These are phyloP conservation scores for Diversispora eburnea DNA, from an alignment of 192 early-diverging fungal genomes.

Conservation along the genomic window DNA sequence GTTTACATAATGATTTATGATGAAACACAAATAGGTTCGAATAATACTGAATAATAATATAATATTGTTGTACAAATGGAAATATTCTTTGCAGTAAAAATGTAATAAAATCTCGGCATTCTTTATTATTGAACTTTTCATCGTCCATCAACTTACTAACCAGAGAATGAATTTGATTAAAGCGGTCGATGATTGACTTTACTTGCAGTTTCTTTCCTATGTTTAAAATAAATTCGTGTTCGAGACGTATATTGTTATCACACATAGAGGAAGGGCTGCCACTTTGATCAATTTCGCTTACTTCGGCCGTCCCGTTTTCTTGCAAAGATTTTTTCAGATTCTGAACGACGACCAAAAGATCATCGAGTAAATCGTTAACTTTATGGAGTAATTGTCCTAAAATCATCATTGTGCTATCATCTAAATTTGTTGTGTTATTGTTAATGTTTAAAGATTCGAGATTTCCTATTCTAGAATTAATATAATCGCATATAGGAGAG, in stretches of 20 bases:
- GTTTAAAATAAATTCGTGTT: constrained; percentile 39
- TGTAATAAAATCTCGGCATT: constrained; percentile 29
- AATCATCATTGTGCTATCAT: not conserved
- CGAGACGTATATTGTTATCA: constrained; percentile 45
- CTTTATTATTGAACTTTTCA: constrained; percentile 1
- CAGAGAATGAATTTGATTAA: not conserved
- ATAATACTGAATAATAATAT: constrained; percentile 57
- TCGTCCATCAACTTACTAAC: constrained; percentile 8
- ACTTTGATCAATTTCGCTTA: not conserved
- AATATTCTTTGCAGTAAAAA: constrained; percentile 44
- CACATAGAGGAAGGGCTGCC: constrained; percentile 27
- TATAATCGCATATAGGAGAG: constrained; percentile 39
- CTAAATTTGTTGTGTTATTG: not conserved
- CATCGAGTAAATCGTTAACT: constrained; percentile 40
- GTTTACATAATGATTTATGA: constrained; percentile 71
- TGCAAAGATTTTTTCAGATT: constrained; percentile 31
- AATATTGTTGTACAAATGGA: constrained; percentile 62
- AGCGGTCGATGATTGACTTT: not conserved
- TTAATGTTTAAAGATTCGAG: not conserved
- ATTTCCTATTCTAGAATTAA: constrained; percentile 24
- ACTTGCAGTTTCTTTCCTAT: constrained; percentile 38
- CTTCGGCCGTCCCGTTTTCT: not conserved
- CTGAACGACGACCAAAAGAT: constrained; percentile 44
- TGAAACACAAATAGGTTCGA: constrained; percentile 50
- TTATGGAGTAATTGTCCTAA: constrained; percentile 9